phyloP scores from a whole-genome alignment of 805 yeast genomes.

The Yamadazyma sp. region DNA sequence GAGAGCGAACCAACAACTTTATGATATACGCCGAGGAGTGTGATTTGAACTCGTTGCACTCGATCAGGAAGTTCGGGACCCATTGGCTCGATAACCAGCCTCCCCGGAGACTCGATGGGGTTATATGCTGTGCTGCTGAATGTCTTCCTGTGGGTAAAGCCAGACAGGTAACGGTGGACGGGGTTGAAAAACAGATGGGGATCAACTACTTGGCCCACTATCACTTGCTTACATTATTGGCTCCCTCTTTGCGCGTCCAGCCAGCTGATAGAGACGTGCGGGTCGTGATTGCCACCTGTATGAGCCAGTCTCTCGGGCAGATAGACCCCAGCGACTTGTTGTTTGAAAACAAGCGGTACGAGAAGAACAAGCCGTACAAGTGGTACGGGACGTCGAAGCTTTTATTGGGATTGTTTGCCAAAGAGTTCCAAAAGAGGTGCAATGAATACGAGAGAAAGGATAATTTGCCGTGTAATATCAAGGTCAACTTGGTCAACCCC shows the following conservation, averaged over 20 bases:
- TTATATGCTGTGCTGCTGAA: conserved; percentile 85
- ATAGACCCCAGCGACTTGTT: conserved; percentile 64
- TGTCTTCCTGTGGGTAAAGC: conserved; percentile 65
- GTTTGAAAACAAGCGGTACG: conserved; percentile 61
- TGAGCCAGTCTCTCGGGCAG: conserved; percentile 71
- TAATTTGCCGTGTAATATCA: conserved; percentile 66
- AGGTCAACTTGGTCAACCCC: conserved; percentile 80
- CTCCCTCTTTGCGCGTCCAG: conserved; percentile 85
- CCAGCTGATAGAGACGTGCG: conserved; percentile 95
- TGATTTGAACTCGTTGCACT: conserved; percentile 69
- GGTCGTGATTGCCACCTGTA: conserved; percentile 74
- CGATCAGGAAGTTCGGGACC: conserved; percentile 88
- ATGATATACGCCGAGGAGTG: conserved; percentile 90
- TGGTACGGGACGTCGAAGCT: conserved; percentile 83
- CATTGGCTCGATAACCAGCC: conserved; percentile 90
- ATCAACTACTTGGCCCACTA: conserved; percentile 78
- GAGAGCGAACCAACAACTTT: conserved; percentile 66
- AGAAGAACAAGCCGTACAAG: conserved; percentile 63
- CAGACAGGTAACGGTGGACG: conserved; percentile 74
- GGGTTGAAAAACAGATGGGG: conserved; percentile 83
- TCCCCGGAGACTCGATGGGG: conserved; percentile 87
- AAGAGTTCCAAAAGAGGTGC: conserved; percentile 71
- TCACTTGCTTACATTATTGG: conserved; percentile 74
- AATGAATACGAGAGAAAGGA: conserved; percentile 64
- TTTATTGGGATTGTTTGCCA: conserved; percentile 69